Percentiles rank a stretch among this genome's conserved stretches.
Evolutionary conservation across 257 asterid genomes (phyloP).

Genomic region (Solanum clarkiae): DNA sequence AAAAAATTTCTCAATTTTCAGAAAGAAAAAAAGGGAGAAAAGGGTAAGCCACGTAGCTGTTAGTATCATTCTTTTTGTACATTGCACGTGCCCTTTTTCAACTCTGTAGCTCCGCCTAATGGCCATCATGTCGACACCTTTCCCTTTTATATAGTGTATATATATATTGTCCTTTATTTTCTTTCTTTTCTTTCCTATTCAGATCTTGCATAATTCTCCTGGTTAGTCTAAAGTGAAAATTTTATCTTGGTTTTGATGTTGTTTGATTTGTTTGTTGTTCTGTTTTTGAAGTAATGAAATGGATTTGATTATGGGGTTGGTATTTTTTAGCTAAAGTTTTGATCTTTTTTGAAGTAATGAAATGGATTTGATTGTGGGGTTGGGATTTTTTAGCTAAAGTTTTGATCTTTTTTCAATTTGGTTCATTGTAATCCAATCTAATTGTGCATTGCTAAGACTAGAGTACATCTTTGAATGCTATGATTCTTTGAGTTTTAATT

Average conservation of each 20-base stretch:
- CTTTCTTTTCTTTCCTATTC: not conserved
- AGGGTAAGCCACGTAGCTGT: not conserved
- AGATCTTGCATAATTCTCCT: not conserved
- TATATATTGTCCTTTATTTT: not conserved
- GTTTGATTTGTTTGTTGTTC: not conserved
- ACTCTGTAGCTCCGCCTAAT: not conserved
- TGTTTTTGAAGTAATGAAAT: not conserved
- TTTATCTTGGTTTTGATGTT: not conserved
- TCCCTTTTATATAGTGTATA: not conserved
- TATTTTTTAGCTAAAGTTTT: not conserved
- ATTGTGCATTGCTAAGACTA: not conserved
- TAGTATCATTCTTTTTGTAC: not conserved
- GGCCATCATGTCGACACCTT: not conserved
- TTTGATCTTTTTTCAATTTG: not conserved
- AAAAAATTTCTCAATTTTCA: not conserved
- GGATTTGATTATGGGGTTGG: not conserved
- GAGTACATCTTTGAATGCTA: not conserved
- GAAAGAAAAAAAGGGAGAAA: not conserved
- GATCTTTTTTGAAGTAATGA: not conserved
- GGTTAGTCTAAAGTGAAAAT: not conserved
- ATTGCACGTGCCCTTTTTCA: not conserved
- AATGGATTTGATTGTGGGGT: not conserved
- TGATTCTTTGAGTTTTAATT: not conserved
- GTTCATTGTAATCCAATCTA: not conserved
- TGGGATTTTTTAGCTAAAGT: not conserved